Base-by-base conservation (phyloP, 1,284 basidiomycete species). In the Ustilago cynodontis region DNA sequence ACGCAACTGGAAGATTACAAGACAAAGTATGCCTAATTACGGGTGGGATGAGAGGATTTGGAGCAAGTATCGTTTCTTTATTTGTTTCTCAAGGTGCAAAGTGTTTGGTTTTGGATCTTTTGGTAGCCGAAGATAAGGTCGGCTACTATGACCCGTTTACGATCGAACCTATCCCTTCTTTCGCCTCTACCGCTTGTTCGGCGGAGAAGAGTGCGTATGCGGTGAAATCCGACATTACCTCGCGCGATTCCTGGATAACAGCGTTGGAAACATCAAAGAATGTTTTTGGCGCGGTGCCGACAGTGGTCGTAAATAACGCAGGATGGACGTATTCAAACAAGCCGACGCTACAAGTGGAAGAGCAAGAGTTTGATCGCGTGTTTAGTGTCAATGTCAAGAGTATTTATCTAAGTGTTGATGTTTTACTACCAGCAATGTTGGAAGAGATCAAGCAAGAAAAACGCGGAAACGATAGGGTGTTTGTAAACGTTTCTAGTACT, bases 251-350 rank as follows among this genome's bases (percentile, higher is more conserved):
- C 6, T 78, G 77, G 77, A 7, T 28, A 7, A 2, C 1, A 0
- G 62, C 66, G 0, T 31, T 76, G 13, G 4, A 9, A 0, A 57
- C 14, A 16, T 47, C 26, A 2, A 35, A n/a, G 3, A 4, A 52
- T 0, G 11, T 62, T 8, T 76, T 69, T n/a, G 61, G 55, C 6
- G 28, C 8, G 0, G 11, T 29, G 0, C 74, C 74, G 0, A 65
- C 45, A 14, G 33, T 77, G 1, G 31, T 76, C 0, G 71, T 79
- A 11, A 79, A 79, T 49, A 79, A 79, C 41, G 77, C 77, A 0
- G 77, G 77, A 4, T 79, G 77, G 77, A 79, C 77, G 18, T 79
- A 79, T 24, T 49, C 41, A 4, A 72, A 79, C 50, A 77, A 79
- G 35, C 60, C 73, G 0, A 68, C 69, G 1, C 50, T 77, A 0